Conservation (phyloP, 768 basidiomycete genomes). For the Lactifluus piperatus region DNA sequence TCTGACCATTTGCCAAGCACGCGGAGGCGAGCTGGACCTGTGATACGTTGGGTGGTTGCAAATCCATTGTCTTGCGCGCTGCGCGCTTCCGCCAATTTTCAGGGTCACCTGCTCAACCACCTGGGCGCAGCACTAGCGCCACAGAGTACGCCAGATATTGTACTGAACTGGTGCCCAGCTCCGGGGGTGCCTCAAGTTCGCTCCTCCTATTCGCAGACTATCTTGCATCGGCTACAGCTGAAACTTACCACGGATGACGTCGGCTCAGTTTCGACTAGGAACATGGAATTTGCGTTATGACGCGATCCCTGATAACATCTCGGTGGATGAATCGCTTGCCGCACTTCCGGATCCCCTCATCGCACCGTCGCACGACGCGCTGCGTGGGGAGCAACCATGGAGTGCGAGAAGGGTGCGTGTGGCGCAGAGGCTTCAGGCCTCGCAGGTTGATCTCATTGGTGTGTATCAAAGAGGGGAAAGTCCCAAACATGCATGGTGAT, state of each 20-base stretch:
- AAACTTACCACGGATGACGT: background rate
- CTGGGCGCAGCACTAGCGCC: background rate
- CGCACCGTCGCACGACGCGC: conserved; percentile 26
- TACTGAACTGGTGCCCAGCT: background rate
- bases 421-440: conserved; percentile 36
- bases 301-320: conserved; percentile 40
- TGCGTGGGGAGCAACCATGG: conserved; percentile 44
- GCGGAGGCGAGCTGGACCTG: background rate
- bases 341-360: conserved; percentile 36
- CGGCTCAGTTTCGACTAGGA: conserved; percentile 24
- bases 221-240: background rate
- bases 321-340: conserved; percentile 38
- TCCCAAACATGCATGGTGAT: background rate
- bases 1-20: background rate
- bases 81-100: conserved; percentile 3
- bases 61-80: background rate
- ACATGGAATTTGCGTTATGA: conserved; percentile 51
- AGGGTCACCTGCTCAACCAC: conserved; percentile 7
- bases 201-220: too few relatives aligned
- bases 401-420: conserved; percentile 41
- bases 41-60: too few relatives aligned
- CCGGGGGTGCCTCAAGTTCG: background rate
- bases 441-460: conserved; percentile 35
- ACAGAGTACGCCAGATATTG: background rate
- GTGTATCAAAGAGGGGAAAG: conserved; percentile 5